Evolutionary conservation across 2,329 filamentous ascomycete species (phyloP).

Genomic region (Botryotinia calthae): DNA sequence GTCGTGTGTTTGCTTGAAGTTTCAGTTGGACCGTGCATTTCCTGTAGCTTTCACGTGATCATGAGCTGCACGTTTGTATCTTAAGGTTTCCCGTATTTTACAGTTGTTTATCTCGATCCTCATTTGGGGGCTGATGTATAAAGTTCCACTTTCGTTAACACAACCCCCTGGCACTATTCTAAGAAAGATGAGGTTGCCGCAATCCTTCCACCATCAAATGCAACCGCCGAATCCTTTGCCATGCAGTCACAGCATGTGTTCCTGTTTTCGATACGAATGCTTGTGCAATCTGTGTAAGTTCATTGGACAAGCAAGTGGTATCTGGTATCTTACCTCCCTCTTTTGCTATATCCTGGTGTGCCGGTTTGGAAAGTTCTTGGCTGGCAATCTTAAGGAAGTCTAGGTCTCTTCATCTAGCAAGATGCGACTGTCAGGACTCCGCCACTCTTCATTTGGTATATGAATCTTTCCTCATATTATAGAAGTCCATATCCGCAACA

Average conservation of each 20-base stretch:
- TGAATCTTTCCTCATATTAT: neutral
- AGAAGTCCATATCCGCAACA: neutral
- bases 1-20: neutral
- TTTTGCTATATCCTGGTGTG: neutral
- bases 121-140: slow-evolving; percentile 13
- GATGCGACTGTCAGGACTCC: neutral
- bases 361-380: neutral
- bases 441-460: neutral
- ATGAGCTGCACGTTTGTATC: neutral
- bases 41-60: neutral
- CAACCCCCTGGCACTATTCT: slow-evolving; percentile 12
- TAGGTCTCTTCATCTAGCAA: neutral
- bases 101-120: neutral
- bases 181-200: slow-evolving; percentile 9
- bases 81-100: neutral
- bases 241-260: slow-evolving; percentile 10
- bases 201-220: slow-evolving; percentile 13
- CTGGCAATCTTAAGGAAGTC: neutral
- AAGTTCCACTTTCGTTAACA: neutral
- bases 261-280: neutral
- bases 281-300: neutral
- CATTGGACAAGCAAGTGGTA: neutral
- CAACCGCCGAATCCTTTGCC: slow-evolving; percentile 9
- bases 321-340: neutral
- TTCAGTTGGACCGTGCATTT: neutral